Percentiles rank a stretch among this genome's conserved stretches.
phyloP scores from a whole-genome alignment of 805 yeast genomes.

The Candida jianshihensis region DNA sequence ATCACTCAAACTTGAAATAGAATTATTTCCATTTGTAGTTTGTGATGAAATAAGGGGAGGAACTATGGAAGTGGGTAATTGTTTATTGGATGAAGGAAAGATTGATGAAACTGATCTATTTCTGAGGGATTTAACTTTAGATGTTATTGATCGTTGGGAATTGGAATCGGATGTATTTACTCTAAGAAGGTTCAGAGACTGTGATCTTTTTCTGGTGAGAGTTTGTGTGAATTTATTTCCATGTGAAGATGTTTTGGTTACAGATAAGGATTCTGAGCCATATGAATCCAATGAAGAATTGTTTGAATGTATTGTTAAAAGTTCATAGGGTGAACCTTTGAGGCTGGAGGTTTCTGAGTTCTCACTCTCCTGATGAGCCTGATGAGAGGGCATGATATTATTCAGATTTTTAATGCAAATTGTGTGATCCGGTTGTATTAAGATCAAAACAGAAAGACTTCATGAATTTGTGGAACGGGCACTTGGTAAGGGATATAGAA shows the following conservation, averaged over 20 bases:
- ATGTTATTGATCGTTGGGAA: background rate
- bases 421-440: too few species aligned
- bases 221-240: constrained; percentile 7
- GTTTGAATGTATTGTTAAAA: constrained; percentile 18
- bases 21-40: constrained; percentile 17
- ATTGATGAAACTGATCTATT: constrained; percentile 9
- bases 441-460: too few species aligned
- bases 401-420: too few species aligned
- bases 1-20: constrained; percentile 20
- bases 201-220: constrained; percentile 12
- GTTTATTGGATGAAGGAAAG: constrained; percentile 2
- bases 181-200: constrained; percentile 6
- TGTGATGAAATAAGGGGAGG: background rate
- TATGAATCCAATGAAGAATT: constrained; percentile 18
- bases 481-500: too few species aligned
- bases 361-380: too few species aligned
- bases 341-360: too few species aligned
- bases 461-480: too few species aligned
- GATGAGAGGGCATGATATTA: too few species aligned
- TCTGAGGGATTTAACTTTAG: constrained; percentile 1
- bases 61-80: too few species aligned
- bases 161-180: background rate
- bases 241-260: constrained; percentile 8
- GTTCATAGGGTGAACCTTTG: too few species aligned
- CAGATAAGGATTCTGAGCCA: constrained; percentile 14